Conservation (phyloP, 225 moss, liverwort and hornwort species). For the Anthoceros angustus region DNA sequence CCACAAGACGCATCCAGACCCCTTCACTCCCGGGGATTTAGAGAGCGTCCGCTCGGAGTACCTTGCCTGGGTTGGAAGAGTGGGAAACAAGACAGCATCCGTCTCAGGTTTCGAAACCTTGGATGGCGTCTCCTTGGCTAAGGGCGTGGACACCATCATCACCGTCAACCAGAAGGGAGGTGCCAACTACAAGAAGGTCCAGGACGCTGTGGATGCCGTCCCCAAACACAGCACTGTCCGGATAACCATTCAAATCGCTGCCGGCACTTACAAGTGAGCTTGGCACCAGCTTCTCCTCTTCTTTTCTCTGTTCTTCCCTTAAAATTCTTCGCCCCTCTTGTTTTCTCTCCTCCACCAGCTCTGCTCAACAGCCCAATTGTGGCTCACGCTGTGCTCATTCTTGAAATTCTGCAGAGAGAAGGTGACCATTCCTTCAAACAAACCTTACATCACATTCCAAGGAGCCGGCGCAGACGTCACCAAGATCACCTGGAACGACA, state of each 20-base stretch:
- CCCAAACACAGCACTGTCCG: constrained; percentile 25
- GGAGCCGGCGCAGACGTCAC: constrained; percentile 28
- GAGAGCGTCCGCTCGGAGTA: too few species aligned
- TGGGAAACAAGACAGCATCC: too few species aligned
- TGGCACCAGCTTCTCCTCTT: too few species aligned
- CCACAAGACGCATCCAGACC: too few species aligned
- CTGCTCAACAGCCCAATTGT: neutral
- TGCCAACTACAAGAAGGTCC: constrained; percentile 24
- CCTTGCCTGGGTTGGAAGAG: too few species aligned
- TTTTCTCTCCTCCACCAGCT: neutral
- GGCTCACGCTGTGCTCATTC: too few species aligned
- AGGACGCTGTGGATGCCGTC: constrained; percentile 35
- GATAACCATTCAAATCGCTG: constrained; percentile 28
- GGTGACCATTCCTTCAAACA: constrained; percentile 24
- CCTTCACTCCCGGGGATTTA: too few species aligned
- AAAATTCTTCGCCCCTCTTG: too few species aligned
- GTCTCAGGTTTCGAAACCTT: too few species aligned
- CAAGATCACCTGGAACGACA: constrained; percentile 27
- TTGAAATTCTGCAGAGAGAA: constrained; percentile 21
- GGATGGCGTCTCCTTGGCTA: too few species aligned
- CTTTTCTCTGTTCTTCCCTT: constrained; percentile 2
- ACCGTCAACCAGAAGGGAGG: constrained; percentile 21
- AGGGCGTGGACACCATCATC: neutral
- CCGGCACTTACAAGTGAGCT: constrained; percentile 34
- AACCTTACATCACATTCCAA: constrained; percentile 37